Evolutionary conservation across 768 basidiomycete genomes (phyloP), one percentile per base, ranked within the genome.

Genomic region (Mycena galopus): DNA sequence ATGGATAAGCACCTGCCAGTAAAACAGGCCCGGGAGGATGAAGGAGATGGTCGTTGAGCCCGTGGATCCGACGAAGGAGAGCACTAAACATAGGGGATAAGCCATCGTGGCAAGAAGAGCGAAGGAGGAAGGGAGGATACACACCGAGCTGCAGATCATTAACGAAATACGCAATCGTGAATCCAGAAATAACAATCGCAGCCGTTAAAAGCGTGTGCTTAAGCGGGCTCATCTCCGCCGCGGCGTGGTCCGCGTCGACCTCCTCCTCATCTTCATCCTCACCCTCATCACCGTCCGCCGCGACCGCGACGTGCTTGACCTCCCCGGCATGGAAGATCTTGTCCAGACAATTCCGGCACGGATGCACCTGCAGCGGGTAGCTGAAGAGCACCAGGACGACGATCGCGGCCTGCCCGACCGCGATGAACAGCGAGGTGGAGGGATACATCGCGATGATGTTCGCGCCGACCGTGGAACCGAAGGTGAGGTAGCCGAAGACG

Each of bases 391-490:
- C 96, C 30, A 97, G 88, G 56, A 94, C 84, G 44, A 96, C 93
- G 79, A 99, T 98, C 14, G 97, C 98, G 12, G 97, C 83, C 77
- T 98, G 96, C 11, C 97, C 97, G 69, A 97, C 77, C 35, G 97
- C 96, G 75, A 99, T 93, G 82, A 98, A 96, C 50, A 97, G 83
- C 42, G 96, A 96, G 0, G 95, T 96, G 8, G 92, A 89, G 4
- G 94, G 94, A 78, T 96, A 96, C 94, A 97, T 98, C 27, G 95
- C 95, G 75, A 98, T 94, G 77, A 98, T 94, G 82, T 98, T 98
- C 44, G 93, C 90, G 35, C 94, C 93, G 74, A 98, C 95, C 80
- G 90, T 93, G 58, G 92, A 92, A 1, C 97, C 97, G 81, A 98
- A 98, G 0, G 97, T 98, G 63, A 98, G 84, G 79, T 98, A 98